Base-by-base conservation (phyloP, 2,329 filamentous ascomycete genomes). In the Furcasterigmium furcatum region DNA sequence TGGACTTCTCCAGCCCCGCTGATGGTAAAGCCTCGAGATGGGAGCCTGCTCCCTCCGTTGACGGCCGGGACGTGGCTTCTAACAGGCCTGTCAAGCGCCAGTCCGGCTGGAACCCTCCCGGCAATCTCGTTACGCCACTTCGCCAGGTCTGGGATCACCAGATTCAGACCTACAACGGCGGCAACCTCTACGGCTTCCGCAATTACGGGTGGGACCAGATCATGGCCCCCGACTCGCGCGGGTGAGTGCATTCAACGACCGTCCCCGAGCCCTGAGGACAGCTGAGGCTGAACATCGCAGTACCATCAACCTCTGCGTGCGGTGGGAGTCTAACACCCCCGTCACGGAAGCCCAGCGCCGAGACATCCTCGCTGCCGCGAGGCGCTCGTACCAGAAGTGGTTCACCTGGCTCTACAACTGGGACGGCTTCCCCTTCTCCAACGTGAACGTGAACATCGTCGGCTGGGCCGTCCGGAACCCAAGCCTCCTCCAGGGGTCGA, bases 331-430 rank as follows among this genome's bases (percentile, higher is more conserved):
- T 2, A 58, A 50, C 27, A 49, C 58, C 4, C 52, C 57, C 1
- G 61, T 70, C 5, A 64, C 62, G 1, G 64, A 62, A 5, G 66
- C 58, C 1, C 62, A 71, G 46, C 66, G 70, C 12, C 54, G 55
- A 14, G 53, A 67, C 43, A 54, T 72, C 34, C 60, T 66, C 38
- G 43, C 53, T 4, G 61, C 62, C 1, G 56, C 68, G 5, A 54
- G 63, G 30, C 53, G 55, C 29, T 60, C 62, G 18, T 67, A 69
- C 55, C 55, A 62, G 41, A 65, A 65, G 46, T 72, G 67, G 68
- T 68, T 70, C 46, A 64, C 65, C 42, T 63, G 66, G 49, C 58
- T 72, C 22, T 64, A 67, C n/a, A 67, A 65, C 7, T 73, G 65
- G 35, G 69, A 72, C 32, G 62, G 61, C 35, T 74, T 70, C 54